Evolutionary conservation across 2,329 filamentous ascomycete species (phyloP), one percentile per base, ranked within the genome.

Genomic region (Curvularia verruculosa): DNA sequence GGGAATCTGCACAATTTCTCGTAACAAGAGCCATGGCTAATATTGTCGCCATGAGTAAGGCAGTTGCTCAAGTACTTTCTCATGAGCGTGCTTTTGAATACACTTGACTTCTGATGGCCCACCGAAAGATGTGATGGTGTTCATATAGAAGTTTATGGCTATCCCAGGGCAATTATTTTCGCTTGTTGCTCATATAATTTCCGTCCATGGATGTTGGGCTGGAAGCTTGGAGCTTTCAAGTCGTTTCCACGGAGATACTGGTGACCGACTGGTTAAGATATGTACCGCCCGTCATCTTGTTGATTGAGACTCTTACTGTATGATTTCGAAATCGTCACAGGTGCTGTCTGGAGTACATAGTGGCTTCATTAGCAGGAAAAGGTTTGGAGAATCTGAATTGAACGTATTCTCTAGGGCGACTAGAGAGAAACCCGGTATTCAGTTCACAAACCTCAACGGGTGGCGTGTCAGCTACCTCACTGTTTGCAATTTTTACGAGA

Each of bases 11-110:
- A 85, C 58, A 0, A 77, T 67, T 0, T 85, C 83, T 0, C 85
- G 81, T 2, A 87, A 52, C 0, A 86, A 72, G 0, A 87, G 73
- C 84, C 84, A 88, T 0, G 82, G 56, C 0, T 84, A 75, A 12
- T 84, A 86, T 43, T 81, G 70, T 10, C 79, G 73, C 84, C 84
- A 87, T 0, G 81, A 82, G 1, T 50, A 1, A 57, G 58, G 13
- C 57, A 61, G 1, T 77, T 45, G 0, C 61, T 54, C 78, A 9
- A 83, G 54, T 1, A 85, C 78, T 13, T 87, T 84, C 37, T 87
- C 84, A 1, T 83, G 80, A 0, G 81, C 83, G 28, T 81, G 75
- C 56, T 87, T 87, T 41, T 60, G 72, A n/a, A 87, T 75, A 0
- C 74, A 70, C 0, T 47, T 13, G 1, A 51, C 41, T 12, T 58